Base-by-base conservation (phyloP, 2,329 filamentous ascomycete genomes). In the Epichloe elymi region DNA sequence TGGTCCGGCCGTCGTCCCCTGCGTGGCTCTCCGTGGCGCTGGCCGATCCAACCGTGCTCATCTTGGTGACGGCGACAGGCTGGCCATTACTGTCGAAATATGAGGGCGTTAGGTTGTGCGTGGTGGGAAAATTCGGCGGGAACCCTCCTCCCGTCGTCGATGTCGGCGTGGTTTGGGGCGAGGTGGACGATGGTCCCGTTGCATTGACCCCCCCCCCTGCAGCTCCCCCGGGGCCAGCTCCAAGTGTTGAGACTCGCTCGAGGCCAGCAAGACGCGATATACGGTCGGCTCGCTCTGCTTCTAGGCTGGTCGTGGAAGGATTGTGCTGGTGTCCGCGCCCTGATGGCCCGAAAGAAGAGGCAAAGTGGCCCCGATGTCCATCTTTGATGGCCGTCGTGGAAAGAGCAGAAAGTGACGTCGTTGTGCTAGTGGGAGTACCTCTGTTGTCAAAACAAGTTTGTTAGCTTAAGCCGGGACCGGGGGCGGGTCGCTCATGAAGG, bases 361-460 rank as follows among this genome's bases (percentile, higher is more conserved):
- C 79, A 30, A 84, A 76, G 63, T 89, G 82, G 56, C 91, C 91
- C 54, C 88, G 86, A 63, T 96, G 88, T 59, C 91, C 91, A 65
- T 97, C 91, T 69, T 96, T 95, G 75, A 95, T 95, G 48, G 91
- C 91, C 12, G 88, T 93, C 17, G 91, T 96, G 15, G 88, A 95
- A 46, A 97, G 78, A 40, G 89, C 84, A 26, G 88, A 95, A 61
- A 97, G 83, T 48, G 89, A 94, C 12, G 90, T 96, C 3, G 88
- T 94, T 40, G 86, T 85, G 58, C 88, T 95, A 57, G 93, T 96
- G 3, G 91, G 91, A 3, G 91, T 97, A 61, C 91, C 90, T 49
- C 52, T 54, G 17, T 10, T 10, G 30, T 19, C 17, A 20, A 3
- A 50, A 57, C 11, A 48, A 48, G 52, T 48, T 41, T 10, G 35